phyloP scores from a whole-genome alignment of 495 filamentous ascomycete genomes.

The Trichoderma reesei region DNA sequence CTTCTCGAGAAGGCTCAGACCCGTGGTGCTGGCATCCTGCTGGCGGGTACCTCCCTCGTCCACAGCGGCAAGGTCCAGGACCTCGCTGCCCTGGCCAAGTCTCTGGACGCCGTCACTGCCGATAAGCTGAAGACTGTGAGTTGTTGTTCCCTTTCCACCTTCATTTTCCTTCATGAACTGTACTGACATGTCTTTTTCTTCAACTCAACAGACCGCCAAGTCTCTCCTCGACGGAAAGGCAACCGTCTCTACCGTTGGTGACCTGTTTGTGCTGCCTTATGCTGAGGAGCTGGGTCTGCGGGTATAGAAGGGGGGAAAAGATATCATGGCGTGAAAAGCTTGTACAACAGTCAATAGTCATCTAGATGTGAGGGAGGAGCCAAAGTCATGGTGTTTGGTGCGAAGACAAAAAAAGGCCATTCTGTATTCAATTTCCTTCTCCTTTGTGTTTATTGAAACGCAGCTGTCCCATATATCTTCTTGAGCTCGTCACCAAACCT shows the following conservation, averaged over 20 bases:
- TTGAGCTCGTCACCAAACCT: not conserved
- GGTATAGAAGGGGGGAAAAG: slow-evolving; percentile 52
- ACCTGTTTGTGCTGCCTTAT: slow-evolving; percentile 79
- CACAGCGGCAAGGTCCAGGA: slow-evolving; percentile 77
- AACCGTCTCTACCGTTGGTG: slow-evolving; percentile 76
- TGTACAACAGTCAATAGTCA: slow-evolving; percentile 12
- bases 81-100: slow-evolving; percentile 70
- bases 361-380: slow-evolving; percentile 6
- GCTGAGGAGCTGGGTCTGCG: slow-evolving; percentile 89
- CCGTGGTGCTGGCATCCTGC: slow-evolving; percentile 62
- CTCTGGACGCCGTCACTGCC: slow-evolving; percentile 67
- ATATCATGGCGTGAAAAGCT: not conserved
- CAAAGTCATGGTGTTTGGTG: slow-evolving; percentile 3
- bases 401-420: not conserved
- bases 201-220: slow-evolving; percentile 60
- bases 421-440: not conserved
- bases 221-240: slow-evolving; percentile 79
- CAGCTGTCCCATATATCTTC: not conserved
- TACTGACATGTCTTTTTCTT: slow-evolving; percentile 22
- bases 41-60: slow-evolving; percentile 64
- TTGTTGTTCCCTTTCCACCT: slow-evolving; percentile 15
- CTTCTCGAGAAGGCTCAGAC: slow-evolving; percentile 77
- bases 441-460: not conserved
- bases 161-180: slow-evolving; percentile 6
- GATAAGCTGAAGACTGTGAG: slow-evolving; percentile 82